A percentile compares a stretch with the other conserved stretches of the same genome.
phyloP scores from a whole-genome alignment of 2,329 filamentous ascomycete genomes.

The Corinectria fuckeliana region DNA sequence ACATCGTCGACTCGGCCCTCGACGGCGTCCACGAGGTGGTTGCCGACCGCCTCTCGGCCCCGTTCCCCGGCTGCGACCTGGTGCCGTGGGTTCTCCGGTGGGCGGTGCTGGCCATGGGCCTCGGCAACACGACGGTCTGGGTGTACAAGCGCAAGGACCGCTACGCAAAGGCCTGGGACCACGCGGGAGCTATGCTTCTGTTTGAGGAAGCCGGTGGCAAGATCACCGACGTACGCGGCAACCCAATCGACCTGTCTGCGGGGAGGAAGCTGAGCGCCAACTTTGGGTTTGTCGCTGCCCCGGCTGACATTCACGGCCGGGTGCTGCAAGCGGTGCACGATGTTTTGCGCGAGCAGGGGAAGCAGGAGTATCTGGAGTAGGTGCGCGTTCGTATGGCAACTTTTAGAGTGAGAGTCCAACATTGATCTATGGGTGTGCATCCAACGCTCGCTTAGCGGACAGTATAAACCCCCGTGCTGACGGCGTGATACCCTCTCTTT shows the following conservation, averaged over 20 bases:
- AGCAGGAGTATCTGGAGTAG: slow-evolving; percentile 31
- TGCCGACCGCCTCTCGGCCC: slow-evolving; percentile 49
- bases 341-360: slow-evolving; percentile 62
- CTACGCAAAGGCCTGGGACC: slow-evolving; percentile 64
- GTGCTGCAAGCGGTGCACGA: slow-evolving; percentile 74
- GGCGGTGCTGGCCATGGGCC: slow-evolving; percentile 58
- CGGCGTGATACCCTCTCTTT: slow-evolving; percentile 52
- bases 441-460: slow-evolving; percentile 30
- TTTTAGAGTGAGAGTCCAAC: background rate
- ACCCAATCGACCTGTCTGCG: slow-evolving; percentile 54
- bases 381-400: background rate
- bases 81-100: slow-evolving; percentile 65
- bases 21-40: slow-evolving; percentile 54
- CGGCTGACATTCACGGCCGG: slow-evolving; percentile 48
- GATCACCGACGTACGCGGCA: slow-evolving; percentile 61
- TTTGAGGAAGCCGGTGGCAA: slow-evolving; percentile 63
- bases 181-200: slow-evolving; percentile 64
- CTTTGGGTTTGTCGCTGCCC: slow-evolving; percentile 63
- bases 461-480: slow-evolving; percentile 53
- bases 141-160: slow-evolving; percentile 58
- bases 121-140: slow-evolving; percentile 63
- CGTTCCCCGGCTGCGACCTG: slow-evolving; percentile 57
- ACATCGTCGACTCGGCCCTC: slow-evolving; percentile 55
- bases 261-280: slow-evolving; percentile 58
- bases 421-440: background rate